These are phyloP conservation scores for Emergomyces pasteurianus DNA, from an alignment of 2,329 filamentous ascomycete genomes.

Conservation along the genomic window DNA sequence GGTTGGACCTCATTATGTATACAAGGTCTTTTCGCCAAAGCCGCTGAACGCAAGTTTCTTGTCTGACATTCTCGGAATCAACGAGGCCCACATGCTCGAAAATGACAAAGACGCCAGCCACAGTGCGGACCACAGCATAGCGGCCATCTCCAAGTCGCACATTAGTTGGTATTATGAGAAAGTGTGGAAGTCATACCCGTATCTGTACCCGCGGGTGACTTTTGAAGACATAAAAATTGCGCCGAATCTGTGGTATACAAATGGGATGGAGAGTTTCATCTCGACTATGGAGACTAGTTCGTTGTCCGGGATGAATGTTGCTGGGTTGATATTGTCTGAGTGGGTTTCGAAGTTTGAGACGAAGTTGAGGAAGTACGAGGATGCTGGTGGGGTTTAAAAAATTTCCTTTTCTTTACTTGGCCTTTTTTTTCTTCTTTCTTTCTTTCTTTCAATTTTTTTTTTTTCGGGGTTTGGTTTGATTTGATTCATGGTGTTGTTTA, in stretches of 20 bases:
- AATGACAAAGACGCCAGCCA: conserved; percentile 5
- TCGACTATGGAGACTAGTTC: conserved; percentile 96
- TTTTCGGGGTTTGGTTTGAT: neutral
- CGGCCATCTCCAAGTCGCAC: conserved; percentile 26
- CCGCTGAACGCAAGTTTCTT: conserved; percentile 38
- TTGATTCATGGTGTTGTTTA: neutral
- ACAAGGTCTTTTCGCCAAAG: conserved; percentile 54
- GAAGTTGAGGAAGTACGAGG: conserved; percentile 11
- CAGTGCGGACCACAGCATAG: conserved; percentile 14
- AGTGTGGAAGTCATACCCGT: conserved; percentile 74
- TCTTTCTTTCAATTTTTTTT: conserved; percentile 6
- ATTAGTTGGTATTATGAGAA: conserved; percentile 70
- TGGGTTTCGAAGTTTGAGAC: conserved; percentile 10
- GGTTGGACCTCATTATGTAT: conserved; percentile 41
- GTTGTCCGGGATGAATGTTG: conserved; percentile 61
- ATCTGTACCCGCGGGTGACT: conserved; percentile 68
- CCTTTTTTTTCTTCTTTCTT: neutral
- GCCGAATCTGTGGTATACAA: conserved; percentile 43
- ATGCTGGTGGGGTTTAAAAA: neutral
- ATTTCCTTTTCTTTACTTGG: conserved; percentile 8
- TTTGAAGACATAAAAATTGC: conserved; percentile 70
- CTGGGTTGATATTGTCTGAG: conserved; percentile 42
- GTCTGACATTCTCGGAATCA: conserved; percentile 36
- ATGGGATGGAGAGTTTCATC: conserved; percentile 79
- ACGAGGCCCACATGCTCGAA: conserved; percentile 14